Conservation (phyloP, 306 rosid genomes). For the Fagus sylvatica region DNA sequence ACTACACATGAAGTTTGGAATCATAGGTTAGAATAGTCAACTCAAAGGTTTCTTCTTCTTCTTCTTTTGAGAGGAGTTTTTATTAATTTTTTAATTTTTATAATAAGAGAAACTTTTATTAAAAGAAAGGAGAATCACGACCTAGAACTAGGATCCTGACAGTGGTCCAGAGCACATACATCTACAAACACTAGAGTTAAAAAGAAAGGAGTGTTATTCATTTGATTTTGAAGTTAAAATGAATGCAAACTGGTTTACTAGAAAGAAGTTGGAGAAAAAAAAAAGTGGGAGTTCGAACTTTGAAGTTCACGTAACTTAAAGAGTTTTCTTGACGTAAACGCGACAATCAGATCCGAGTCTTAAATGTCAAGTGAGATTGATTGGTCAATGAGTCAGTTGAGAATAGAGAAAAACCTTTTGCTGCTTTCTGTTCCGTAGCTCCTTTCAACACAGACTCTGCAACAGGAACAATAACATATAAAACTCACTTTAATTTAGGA, state of each 20-base stretch:
- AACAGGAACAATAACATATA: background rate
- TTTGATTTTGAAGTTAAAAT: background rate
- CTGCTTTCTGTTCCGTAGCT: conserved; percentile 10
- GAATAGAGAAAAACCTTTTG: background rate
- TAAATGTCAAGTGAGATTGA: background rate
- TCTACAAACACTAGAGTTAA: no score
- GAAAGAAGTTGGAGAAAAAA: background rate
- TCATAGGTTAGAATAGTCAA: no score
- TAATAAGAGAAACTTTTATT: no score
- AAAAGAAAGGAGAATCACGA: no score
- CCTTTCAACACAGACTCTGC: conserved; percentile 19
- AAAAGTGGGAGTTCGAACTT: conserved; percentile 35
- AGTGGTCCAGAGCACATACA: no score
- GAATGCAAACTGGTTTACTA: background rate
- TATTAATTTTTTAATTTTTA: no score
- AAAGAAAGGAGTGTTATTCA: background rate
- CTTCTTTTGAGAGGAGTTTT: no score
- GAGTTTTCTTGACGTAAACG: conserved; percentile 63
- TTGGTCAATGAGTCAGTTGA: background rate
- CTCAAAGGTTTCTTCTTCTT: no score
- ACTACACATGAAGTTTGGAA: no score
- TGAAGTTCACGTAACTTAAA: conserved; percentile 49
- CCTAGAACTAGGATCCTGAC: no score
- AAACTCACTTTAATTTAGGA: no score
- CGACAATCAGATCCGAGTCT: conserved; percentile 42